Base-by-base conservation (phyloP, 352 stramenopile genomes). In the Globisporangium splendens region DNA sequence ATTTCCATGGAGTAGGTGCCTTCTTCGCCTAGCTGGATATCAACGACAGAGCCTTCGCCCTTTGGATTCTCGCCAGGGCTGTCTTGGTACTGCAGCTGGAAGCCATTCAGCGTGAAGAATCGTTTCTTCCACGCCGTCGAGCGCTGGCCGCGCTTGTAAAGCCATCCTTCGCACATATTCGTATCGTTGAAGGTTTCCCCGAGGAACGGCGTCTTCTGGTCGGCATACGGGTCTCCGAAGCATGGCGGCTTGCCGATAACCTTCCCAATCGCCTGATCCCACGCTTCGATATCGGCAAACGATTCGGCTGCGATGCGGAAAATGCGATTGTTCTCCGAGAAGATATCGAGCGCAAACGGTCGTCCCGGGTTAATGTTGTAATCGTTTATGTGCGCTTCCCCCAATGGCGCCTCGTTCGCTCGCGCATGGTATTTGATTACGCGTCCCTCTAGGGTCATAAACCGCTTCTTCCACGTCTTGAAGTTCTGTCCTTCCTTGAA, bases 401-500 rank as follows among this genome's bases (percentile, higher is more conserved):
- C 84, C 12, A 90, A 68, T 11, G 82, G 82, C 43, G 73, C 70
- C 50, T 92, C 82, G 22, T 57, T 57, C 7, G 69, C 58, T 12
- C 80, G 64, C 1, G 76, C 81, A 54, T 79, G 68, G 63, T 95
- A 95, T 67, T 88, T 79, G 51, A 95, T 75, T 15, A 74, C 51
- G 38, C 62, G 67, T 4, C 76, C 85, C 0, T 46, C 67, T 8
- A 95, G 66, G 49, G 77, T 88, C 72, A 95, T 90, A 65, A 88
- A 93, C 31, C 85, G 79, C 33, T 75, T 70, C 56, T 95, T 95
- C 85, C 85, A 95, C 18, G 76, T 91, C 79, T 94, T 93, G 63
- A 94, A 91, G 57, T 91, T 91, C 61, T 92, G 82, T 10, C 85
- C 85, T 65, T 95, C 83, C 48, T 95, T 95, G 22, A 73, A 66